Conservation (phyloP, 2,329 filamentous ascomycete genomes). For the Arthroderma sp. region DNA sequence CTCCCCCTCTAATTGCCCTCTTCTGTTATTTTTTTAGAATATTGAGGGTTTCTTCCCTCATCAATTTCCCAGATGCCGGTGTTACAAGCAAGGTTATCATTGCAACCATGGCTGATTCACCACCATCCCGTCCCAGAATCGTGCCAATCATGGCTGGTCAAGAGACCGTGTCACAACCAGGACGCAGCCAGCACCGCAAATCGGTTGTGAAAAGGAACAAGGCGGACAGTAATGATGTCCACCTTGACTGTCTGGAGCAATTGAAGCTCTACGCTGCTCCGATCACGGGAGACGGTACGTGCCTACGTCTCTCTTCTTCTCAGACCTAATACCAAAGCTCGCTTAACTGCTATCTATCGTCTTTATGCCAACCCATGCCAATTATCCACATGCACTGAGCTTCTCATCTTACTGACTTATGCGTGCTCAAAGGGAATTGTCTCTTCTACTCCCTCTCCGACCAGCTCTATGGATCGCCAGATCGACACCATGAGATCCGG, state of each 20-base stretch:
- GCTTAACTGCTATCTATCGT: background rate
- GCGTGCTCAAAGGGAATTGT: slow-evolving; percentile 45
- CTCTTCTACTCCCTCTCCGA: slow-evolving; percentile 56
- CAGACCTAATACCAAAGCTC: background rate
- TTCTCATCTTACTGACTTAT: background rate
- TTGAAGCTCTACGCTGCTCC: slow-evolving; percentile 46
- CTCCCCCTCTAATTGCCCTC: too few species aligned
- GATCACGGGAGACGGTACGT: slow-evolving; percentile 51
- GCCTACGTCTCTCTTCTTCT: slow-evolving; percentile 12
- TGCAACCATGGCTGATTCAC: slow-evolving; percentile 26
- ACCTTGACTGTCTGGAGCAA: slow-evolving; percentile 36
- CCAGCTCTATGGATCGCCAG: slow-evolving; percentile 50
- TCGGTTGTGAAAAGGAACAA: slow-evolving; percentile 9
- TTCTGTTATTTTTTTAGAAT: too few species aligned
- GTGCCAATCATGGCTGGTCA: slow-evolving; percentile 27
- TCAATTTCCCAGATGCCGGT: slow-evolving; percentile 15
- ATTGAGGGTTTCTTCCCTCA: too few species aligned
- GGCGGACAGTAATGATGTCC: slow-evolving; percentile 17
- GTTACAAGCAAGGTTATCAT: slow-evolving; percentile 18
- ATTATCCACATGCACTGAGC: background rate
- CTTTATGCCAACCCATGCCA: background rate
- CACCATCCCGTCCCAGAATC: slow-evolving; percentile 27
- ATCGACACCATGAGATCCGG: slow-evolving; percentile 46
- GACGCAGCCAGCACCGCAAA: slow-evolving; percentile 6
- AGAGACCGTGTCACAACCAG: slow-evolving; percentile 13